These are phyloP conservation scores for Quercus suber DNA, from an alignment of 306 rosid species.

Conservation along the genomic window DNA sequence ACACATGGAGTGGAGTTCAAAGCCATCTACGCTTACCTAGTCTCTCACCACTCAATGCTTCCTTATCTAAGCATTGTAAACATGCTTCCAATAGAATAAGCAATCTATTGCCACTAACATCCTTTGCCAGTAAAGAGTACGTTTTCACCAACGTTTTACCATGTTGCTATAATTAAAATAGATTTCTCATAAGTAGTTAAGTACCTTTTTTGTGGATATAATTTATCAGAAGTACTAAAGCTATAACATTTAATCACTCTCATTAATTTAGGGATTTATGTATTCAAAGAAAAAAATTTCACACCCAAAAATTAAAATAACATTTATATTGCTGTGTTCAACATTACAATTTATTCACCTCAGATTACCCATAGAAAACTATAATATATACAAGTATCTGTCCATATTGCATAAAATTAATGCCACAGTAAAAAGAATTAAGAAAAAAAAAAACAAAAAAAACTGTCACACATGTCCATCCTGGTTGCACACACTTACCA, in stretches of 20 bases:
- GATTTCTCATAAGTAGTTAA: too few relatives aligned
- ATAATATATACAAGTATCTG: slow-evolving; percentile 20
- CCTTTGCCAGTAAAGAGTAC: too few relatives aligned
- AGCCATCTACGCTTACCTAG: too few relatives aligned
- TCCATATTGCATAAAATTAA: neutral
- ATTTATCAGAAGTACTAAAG: neutral
- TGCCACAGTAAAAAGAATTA: neutral
- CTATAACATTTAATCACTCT: neutral
- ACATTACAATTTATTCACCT: slow-evolving; percentile 7
- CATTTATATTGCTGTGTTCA: neutral
- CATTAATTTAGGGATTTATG: neutral
- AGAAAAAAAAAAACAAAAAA: neutral
- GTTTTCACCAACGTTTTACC: too few relatives aligned
- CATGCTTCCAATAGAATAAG: too few relatives aligned
- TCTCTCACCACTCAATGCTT: too few relatives aligned
- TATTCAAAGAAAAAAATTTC: neutral
- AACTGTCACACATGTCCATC: neutral
- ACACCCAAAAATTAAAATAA: neutral
- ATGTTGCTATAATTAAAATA: too few relatives aligned
- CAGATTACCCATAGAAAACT: slow-evolving; percentile 6
- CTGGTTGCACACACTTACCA: neutral
- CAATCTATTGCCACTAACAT: too few relatives aligned
- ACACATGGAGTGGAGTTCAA: too few relatives aligned
- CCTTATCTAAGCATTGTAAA: too few relatives aligned
- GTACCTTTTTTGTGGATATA: neutral